A percentile compares a stretch with the other conserved stretches of the same genome.
These are phyloP conservation scores for Neurospora crassa DNA, from an alignment of 2,329 filamentous ascomycete species.

Conservation along the genomic window DNA sequence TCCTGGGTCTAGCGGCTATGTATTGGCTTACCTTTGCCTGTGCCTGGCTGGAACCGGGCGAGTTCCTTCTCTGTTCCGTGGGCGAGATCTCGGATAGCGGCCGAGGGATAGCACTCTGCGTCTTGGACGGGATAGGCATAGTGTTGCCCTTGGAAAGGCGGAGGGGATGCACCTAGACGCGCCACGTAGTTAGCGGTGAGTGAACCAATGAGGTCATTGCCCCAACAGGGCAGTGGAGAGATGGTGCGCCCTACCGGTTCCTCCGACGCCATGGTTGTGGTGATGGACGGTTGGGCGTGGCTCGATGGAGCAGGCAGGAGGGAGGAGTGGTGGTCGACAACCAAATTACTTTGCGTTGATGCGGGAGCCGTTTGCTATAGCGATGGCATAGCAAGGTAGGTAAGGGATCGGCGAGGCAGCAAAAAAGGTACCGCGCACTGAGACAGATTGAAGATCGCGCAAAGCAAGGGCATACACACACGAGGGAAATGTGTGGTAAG, in stretches of 20 bases:
- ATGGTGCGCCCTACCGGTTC: conserved; percentile 14
- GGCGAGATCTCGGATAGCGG: conserved; percentile 85
- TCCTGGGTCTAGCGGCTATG: conserved; percentile 14
- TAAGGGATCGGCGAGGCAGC: neutral
- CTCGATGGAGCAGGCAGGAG: neutral
- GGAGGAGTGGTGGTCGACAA: neutral
- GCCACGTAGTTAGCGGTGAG: neutral
- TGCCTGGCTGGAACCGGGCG: conserved; percentile 75
- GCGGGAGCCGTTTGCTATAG: conserved; percentile 1
- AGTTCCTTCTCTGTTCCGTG: conserved; percentile 80
- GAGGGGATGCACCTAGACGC: conserved; percentile 59
- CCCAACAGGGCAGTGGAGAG: neutral
- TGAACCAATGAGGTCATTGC: neutral
- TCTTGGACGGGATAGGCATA: conserved; percentile 52
- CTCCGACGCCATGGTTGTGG: conserved; percentile 13
- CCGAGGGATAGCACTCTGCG: conserved; percentile 51
- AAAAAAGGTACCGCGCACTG: neutral
- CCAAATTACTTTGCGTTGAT: neutral
- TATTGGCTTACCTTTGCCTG: conserved; percentile 49
- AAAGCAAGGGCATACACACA: neutral
- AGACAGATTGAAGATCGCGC: neutral
- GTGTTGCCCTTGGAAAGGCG: conserved; percentile 65
- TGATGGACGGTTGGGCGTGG: neutral
- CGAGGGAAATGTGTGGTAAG: neutral
- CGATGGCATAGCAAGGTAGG: conserved; percentile 4